A percentile compares a stretch with the other conserved stretches of the same genome.
Evolutionary conservation across 495 filamentous ascomycete species (phyloP).

Genomic region (Pseudoneurospora amorphoporcata): DNA sequence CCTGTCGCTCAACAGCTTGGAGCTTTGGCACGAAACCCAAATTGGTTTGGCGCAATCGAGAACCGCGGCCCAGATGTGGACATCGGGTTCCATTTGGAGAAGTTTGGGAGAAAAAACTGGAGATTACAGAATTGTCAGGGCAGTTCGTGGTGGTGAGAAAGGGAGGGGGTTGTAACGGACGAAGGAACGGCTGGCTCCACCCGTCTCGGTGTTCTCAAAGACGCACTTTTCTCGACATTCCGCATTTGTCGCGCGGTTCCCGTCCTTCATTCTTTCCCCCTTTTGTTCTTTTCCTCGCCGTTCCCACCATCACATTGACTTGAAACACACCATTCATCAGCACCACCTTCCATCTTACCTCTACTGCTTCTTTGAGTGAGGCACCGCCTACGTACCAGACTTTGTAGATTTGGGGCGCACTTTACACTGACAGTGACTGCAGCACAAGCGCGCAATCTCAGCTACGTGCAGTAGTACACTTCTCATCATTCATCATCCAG

Average conservation of each 20-base stretch:
- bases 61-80: background rate
- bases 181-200: background rate
- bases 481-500: background rate
- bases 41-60: conserved; percentile 20
- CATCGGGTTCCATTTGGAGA: background rate
- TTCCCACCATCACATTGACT: background rate
- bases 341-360: background rate
- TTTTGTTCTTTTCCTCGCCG: background rate
- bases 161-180: background rate
- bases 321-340: background rate
- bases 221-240: background rate
- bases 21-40: conserved; percentile 10
- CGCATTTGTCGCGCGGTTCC: background rate
- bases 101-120: background rate
- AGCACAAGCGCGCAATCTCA: background rate
- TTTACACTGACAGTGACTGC: background rate
- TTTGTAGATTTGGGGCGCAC: background rate
- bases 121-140: background rate
- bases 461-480: background rate
- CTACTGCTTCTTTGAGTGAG: background rate
- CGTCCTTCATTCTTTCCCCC: background rate
- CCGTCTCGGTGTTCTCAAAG: background rate
- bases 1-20: conserved; percentile 14
- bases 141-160: background rate
- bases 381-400: background rate